Conservation (phyloP, 176 grass and related monocot species). For the Oryza nivara region DNA sequence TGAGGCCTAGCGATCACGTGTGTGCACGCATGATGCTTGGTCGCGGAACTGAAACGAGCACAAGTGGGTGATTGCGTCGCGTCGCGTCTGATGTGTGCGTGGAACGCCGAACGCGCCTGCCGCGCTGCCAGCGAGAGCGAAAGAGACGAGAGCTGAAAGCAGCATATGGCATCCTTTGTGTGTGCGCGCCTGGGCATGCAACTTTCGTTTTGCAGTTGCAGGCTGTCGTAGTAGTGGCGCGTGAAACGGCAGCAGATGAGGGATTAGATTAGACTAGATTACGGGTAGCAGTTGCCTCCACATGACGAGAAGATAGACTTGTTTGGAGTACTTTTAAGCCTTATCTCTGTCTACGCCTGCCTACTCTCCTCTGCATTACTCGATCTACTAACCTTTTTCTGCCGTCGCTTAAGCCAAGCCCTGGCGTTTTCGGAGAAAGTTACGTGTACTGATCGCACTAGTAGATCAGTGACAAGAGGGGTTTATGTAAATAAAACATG, state of each 20-base stretch:
- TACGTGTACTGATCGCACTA: not conserved
- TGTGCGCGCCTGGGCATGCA: not conserved
- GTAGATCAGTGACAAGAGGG: not conserved
- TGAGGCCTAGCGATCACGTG: not conserved
- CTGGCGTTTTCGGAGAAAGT: not conserved
- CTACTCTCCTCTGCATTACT: not conserved
- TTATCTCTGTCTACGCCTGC: not conserved
- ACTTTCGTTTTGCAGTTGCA: constrained; percentile 9
- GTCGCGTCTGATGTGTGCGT: not conserved
- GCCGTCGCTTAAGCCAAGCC: not conserved
- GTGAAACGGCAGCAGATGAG: not conserved
- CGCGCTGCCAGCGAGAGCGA: not conserved
- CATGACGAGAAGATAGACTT: not conserved
- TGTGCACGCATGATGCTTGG: not conserved
- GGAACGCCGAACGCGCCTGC: not conserved
- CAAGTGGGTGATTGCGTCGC: not conserved
- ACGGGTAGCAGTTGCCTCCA: not conserved
- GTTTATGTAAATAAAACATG: not conserved
- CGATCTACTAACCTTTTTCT: not conserved
- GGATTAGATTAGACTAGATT: not conserved
- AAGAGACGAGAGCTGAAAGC: not conserved
- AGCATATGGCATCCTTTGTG: not conserved
- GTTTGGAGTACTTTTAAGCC: constrained; percentile 25
- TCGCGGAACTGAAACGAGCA: not conserved
- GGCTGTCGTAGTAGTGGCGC: not conserved